Evolutionary conservation across 2,329 filamentous ascomycete genomes (phyloP), one percentile per base, ranked within the genome.

Genomic region (Aspergillus brasiliensis): DNA sequence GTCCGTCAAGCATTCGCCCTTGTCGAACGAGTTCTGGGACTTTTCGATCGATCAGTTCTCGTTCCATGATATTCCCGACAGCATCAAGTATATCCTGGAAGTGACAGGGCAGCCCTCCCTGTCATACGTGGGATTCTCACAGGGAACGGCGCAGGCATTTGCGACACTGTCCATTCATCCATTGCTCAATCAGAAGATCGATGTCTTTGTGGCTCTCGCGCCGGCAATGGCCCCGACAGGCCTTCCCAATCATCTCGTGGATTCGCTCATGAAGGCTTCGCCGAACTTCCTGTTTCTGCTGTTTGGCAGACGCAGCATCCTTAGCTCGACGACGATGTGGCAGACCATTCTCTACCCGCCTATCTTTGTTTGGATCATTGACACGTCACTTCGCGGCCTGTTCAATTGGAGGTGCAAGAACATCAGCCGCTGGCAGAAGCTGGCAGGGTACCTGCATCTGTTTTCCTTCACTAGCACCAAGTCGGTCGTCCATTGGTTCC

Each of bases 21-120:
- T 86, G 0, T 89, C 90, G 2, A 80, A 84, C 38, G 83, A 86
- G 13, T 99, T 99, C 75, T 99, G 95, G 95, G 89, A 97, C 75
- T 99, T 99, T 74, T 97, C 92, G 54, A 98, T 99, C 73, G 95
- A 99, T 73, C 91, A 99, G 72, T 99, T 99, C 73, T 95, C 95
- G 51, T 96, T 99, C 71, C 88, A 98, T 74, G 95, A 99, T 75
- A 97, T 99, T 61, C 95, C 95, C 1, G 90, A 99, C 76, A 94
- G 89, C 65, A 98, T 99, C 70, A 84, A 88, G 56, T 98, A 99
- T 73, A 91, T 99, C 61, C 84, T 99, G 21, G 86, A 89, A 42
- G 91, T 91, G 0, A 98, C 95, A 0, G 83, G 84, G 55, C 91
- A 96, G 73, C 83, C 87, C 31, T 96, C 92, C 42, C 80, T 99